Base-by-base conservation (phyloP, 495 filamentous ascomycete species). In the Neurospora sp. region DNA sequence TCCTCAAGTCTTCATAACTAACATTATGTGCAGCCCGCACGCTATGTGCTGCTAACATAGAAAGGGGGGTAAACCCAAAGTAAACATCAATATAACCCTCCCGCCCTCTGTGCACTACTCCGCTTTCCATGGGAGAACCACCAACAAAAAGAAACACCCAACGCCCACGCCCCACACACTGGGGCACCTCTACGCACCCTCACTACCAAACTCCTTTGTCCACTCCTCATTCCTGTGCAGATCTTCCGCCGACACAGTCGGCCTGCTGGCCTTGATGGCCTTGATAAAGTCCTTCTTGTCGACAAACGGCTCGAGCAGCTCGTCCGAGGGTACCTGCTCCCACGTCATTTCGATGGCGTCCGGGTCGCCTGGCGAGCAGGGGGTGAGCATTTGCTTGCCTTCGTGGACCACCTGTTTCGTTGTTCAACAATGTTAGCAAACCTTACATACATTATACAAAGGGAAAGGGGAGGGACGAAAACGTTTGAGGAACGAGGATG, bases 181-280 rank as follows among this genome's bases (percentile, higher is more conserved):
- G 27, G 27, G 27, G 2, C 31, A 35, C 5, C 31, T 61, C 53
- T 76, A 85, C 71, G 86, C 85, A 48, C 95, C 96, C 79, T 99
- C 96, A 79, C 94, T 98, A 71, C 96, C 96, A 83, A 98, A 99
- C 82, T 98, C 95, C 76, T 90, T 84, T 3, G 96, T 99, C 96
- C 96, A 99, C 61, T 98, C 94, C 74, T 92, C 85, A 81, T 95
- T 98, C 74, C 88, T 86, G 74, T 88, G 85, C 41, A 98, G 86
- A 81, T 99, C 96, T 27, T 91, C 92, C 8, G 86, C 82, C 68
- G 93, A 94, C 69, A 99, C 96, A 0, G 96, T 98, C 35, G 96
- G 96, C 75, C 95, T 79, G 5, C 92, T 91, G 22, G 89, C 89
- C 77, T 91, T 94, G 77, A 99, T 91, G 20, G 96, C 96, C 79